Conservation (phyloP, 2,329 filamentous ascomycete genomes). For the Pseudogymnoascus sp. region DNA sequence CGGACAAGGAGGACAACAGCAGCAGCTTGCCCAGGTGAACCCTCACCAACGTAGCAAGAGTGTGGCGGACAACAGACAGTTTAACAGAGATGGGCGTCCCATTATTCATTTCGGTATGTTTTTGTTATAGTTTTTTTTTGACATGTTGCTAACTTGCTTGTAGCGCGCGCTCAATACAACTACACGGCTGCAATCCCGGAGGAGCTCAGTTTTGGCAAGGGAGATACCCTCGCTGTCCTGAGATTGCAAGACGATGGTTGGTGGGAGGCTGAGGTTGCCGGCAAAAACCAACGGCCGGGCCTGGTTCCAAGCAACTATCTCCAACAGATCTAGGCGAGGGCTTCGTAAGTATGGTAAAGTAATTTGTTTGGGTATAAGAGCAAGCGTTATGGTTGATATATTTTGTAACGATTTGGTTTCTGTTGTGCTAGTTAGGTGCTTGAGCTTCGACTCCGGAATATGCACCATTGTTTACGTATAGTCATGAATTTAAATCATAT, state of each 20-base stretch:
- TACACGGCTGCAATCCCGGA: slow-evolving; percentile 94
- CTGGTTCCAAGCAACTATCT: slow-evolving; percentile 65
- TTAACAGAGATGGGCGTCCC: slow-evolving; percentile 76
- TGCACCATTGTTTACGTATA: slow-evolving; percentile 6
- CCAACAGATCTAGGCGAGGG: not conserved
- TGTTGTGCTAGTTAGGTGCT: not conserved
- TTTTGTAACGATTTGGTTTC: not conserved
- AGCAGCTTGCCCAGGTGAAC: slow-evolving; percentile 9
- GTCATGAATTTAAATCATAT: slow-evolving; percentile 3
- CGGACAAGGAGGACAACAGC: slow-evolving; percentile 30
- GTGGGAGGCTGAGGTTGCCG: slow-evolving; percentile 96
- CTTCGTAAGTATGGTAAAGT: not conserved
- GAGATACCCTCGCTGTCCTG: slow-evolving; percentile 81
- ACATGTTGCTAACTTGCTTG: slow-evolving; percentile 19
- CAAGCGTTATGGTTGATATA: not conserved
- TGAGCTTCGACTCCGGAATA: slow-evolving; percentile 8
- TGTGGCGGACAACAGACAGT: slow-evolving; percentile 72
- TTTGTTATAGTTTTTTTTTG: not conserved
- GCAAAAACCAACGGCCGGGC: slow-evolving; percentile 51
- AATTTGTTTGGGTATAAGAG: not conserved
- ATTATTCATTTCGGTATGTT: slow-evolving; percentile 91
- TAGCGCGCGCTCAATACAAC: slow-evolving; percentile 88
- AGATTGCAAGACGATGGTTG: slow-evolving; percentile 94
- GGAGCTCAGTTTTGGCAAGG: slow-evolving; percentile 86
- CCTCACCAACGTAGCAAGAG: slow-evolving; percentile 64